Evolutionary conservation across 192 early-diverging fungal genomes (phyloP), one percentile per base, ranked within the genome.

Genomic region (Gryganskiella cystojenkinii): DNA sequence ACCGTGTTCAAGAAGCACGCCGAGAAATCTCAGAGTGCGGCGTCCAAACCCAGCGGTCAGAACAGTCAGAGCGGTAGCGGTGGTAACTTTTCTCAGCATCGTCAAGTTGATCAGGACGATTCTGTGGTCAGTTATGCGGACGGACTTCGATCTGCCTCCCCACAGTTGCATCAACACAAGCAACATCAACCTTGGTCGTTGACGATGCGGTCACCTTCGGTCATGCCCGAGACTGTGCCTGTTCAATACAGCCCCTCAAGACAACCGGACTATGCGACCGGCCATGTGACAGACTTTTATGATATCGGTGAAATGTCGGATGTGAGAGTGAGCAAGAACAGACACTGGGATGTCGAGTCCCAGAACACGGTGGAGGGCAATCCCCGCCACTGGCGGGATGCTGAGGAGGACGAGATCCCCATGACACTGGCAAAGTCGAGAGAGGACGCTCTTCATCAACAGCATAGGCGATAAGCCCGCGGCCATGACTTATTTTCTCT

Each of bases 1-100:
- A 78, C 43, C 20, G 73, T 78, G 34, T 78, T 78, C 61, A 64
- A 50, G 28, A 69, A 78, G 61, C 74, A 55, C 13, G 74, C 67
- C 25, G 74, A 45, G 10, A 40, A 40, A 13, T 45, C 49, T 5
- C 64, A 49, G 31, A 52, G 53, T 27, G 59, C 15, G 25, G 53
- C 69, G 2, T 68, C 74, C 24, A 64, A 68, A 22, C 61, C 25
- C n/a, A 49, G 49, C 28, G 43, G 27, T 52, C 15, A 15, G 5
- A 43, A 40, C 22, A 7, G 17, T 22, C 30, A 28, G 13, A 33
- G 34, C 61, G 22, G 49, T 37, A 43, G 56, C 20, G 35, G 30
- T 52, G 34, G 44, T 34, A 44, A 49, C 17, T 27, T 53, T 4
- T 53, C 51, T 2, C 51, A 28, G 20, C 33, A 54, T n/a, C 28